Evolutionary conservation across 2,329 filamentous ascomycete species (phyloP).

Genomic region (Neonectria ditissima): DNA sequence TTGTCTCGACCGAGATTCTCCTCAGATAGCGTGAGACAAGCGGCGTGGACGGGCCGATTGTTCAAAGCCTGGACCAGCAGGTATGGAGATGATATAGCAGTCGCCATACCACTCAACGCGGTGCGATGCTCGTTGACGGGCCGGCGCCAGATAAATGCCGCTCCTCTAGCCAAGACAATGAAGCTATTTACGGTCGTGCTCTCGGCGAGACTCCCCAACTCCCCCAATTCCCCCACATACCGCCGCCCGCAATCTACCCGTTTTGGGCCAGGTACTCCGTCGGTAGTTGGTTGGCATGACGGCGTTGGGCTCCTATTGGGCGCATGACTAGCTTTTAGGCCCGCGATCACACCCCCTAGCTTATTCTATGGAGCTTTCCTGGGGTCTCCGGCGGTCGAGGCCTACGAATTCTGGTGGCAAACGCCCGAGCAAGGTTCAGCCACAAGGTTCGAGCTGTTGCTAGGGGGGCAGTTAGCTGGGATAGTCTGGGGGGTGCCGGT

Average conservation of each 20-base stretch:
- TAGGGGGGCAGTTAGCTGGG: neutral
- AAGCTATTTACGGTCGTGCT: conserved; percentile 18
- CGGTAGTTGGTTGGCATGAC: neutral
- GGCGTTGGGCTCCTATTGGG: neutral
- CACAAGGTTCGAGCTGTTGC: neutral
- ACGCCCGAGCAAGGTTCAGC: neutral
- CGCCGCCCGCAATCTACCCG: neutral
- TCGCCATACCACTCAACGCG: neutral
- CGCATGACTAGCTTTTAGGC: neutral
- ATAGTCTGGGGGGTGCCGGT: neutral
- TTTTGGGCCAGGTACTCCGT: neutral
- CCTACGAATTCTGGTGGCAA: neutral
- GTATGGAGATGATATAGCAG: neutral
- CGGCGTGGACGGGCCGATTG: neutral
- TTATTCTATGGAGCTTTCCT: neutral
- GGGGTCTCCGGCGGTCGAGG: neutral
- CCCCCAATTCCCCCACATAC: conserved; percentile 5
- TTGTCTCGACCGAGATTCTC: neutral
- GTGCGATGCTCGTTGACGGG: neutral
- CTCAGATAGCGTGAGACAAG: neutral
- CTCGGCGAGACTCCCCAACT: conserved; percentile 19
- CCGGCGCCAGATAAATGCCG: neutral
- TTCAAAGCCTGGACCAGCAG: neutral
- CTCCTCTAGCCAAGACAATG: neutral
- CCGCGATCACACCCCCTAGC: neutral